A percentile compares a stretch with the other conserved stretches of the same genome.
Conservation (phyloP, 208 protist species). For the Phytomonas francai region DNA sequence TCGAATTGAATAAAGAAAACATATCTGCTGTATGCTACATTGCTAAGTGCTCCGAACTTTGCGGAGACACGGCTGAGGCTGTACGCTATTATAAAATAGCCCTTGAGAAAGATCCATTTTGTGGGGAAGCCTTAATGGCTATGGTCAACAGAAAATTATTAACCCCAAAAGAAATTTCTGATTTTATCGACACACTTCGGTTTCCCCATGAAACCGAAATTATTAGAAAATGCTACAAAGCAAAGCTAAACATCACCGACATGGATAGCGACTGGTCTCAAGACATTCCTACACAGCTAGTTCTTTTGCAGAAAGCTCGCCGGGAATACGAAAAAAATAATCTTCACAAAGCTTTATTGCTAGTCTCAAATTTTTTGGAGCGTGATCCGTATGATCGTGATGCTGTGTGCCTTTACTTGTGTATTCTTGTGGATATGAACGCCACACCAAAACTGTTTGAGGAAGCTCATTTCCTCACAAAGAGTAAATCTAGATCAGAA, state of each 20-base stretch:
- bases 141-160: constrained; percentile 61
- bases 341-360: constrained; percentile 48
- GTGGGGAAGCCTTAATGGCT: constrained; percentile 55
- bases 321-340: constrained; percentile 64
- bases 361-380: constrained; percentile 55
- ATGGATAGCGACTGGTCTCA: background rate
- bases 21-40: constrained; percentile 63
- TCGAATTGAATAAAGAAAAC: constrained; percentile 18
- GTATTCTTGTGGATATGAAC: constrained; percentile 71
- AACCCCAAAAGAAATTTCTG: constrained; percentile 25
- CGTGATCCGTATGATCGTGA: constrained; percentile 53
- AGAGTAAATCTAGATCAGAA: constrained; percentile 56
- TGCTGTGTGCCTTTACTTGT: constrained; percentile 63
- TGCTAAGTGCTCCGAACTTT: constrained; percentile 66
- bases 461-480: constrained; percentile 63
- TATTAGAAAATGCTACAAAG: constrained; percentile 17
- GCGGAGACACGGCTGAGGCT: constrained; percentile 43
- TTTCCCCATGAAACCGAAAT: constrained; percentile 43
- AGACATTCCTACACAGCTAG: background rate
- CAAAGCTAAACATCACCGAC: constrained; percentile 5
- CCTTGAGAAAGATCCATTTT: constrained; percentile 64
- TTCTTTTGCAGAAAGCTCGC: constrained; percentile 14
- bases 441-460: constrained; percentile 82
- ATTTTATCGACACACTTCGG: constrained; percentile 45
- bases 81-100: constrained; percentile 52